Base-by-base conservation (phyloP, 176 grass and related monocot species). In the Rhipidocladum racemiflorum region DNA sequence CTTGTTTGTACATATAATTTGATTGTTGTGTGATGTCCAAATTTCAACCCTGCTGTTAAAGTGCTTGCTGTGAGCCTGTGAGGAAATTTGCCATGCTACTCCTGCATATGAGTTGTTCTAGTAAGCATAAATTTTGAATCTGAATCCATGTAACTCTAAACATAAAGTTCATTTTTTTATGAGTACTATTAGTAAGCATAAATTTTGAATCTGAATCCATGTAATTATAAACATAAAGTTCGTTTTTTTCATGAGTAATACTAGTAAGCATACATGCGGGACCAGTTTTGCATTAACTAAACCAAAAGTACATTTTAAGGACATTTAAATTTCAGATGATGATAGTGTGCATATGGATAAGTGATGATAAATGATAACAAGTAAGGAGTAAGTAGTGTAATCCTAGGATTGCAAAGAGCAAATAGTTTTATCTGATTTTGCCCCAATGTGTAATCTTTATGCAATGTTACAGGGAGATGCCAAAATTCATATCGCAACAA, bases 401-500 rank as follows among this genome's bases (percentile, higher is more conserved):
- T 73, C 39, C 28, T 49, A n/a, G 59, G 55, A 34, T 45, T 50
- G 11, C 20, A 59, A 75, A 59, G 30, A 49, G 42, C 62, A 75
- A 61, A 80, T 54, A 20, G 20, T 27, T 53, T 79, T 64, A n/a
- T 20, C 8, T 55, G 13, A 86, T 81, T 91, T 84, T 44, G 8
- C 30, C 53, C 6, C 2, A 16, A 57, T 24, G 1, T 65, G 23
- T 30, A 65, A 23, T 70, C 75, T 35, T 56, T 20, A 32, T 70
- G 78, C 53, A 68, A 88, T 82, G 60, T 86, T 81, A 38, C 87
- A 95, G 95, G 81, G 84, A 89, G 55, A 83, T 88, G 40, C 70
- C 84, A 65, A 89, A 87, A 62, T 91, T 97, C 45, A 81, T 97
- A 59, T 74, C 85, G 10, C 77, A 84, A 56, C 77, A 90, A 66